Evolutionary conservation across 371 early-diverging fungal species (phyloP).

Genomic region (Mucor circinelloides): DNA sequence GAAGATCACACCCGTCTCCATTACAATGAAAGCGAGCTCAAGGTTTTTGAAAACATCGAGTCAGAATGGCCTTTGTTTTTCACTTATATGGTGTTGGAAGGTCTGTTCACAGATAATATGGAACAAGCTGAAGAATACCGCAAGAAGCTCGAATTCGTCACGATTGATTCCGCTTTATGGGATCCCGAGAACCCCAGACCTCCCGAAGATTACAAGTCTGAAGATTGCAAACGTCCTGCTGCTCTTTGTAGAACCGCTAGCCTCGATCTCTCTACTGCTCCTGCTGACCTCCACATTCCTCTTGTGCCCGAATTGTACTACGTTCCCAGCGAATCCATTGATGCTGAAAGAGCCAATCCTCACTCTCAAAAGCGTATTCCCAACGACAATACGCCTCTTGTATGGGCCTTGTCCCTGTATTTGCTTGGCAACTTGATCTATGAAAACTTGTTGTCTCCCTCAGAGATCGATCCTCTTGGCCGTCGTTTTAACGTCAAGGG

Average conservation of each 20-base stretch:
- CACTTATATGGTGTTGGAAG: constrained; percentile 88
- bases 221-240: constrained; percentile 17
- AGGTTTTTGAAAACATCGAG: constrained; percentile 87
- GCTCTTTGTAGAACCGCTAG: constrained; percentile 18
- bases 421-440: constrained; percentile 79
- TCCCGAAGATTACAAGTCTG: constrained; percentile 30
- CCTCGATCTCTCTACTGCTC: constrained; percentile 18
- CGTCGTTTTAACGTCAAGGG: constrained; percentile 62
- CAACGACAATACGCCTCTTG: constrained; percentile 88
- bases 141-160: constrained; percentile 64
- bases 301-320: constrained; percentile 85
- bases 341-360: constrained; percentile 74
- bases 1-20: constrained; percentile 82
- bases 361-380: constrained; percentile 80
- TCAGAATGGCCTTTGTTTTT: constrained; percentile 94
- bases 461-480: constrained; percentile 89
- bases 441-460: constrained; percentile 75
- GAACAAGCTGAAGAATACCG: constrained; percentile 76
- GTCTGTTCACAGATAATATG: constrained; percentile 70
- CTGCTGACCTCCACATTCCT: constrained; percentile 33
- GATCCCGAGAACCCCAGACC: constrained; percentile 40
- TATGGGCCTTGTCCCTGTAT: constrained; percentile 89
- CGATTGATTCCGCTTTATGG: constrained; percentile 69
- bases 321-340: constrained; percentile 74
- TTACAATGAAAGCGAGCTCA: constrained; percentile 84